Base-by-base conservation (phyloP, 345 rosid species). In the Eucalyptus marginata region DNA sequence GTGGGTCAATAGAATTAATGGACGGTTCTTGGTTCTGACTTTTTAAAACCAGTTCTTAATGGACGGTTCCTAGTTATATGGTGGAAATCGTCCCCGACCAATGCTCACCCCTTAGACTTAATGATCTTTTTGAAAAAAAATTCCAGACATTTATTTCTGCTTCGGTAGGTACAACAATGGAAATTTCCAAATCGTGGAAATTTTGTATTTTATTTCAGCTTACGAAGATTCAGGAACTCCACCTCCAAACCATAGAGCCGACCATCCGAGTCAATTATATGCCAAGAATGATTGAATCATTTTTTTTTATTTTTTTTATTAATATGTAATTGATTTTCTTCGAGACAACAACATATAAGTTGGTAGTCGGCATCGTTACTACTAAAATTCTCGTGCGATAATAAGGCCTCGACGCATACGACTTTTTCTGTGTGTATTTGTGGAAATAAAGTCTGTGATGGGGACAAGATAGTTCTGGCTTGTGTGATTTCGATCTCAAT, bases 61-160 rank as follows among this genome's bases (percentile, higher is more conserved):
- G 2, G 25, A 1, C 25, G 0, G 10, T 52, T 52, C 0, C 4
- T 18, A 52, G 2, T 52, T 1, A 4, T 52, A 3, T 0, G 0
- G 58, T 18, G 58, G 58, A 52, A 52, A 52, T 52, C 10, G 4
- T 52, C 58, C 58, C 25, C 0, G 2, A 18, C 58, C 58, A 52
- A 52, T 52, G 10, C 4, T 52, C 58, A 7, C 24, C 2, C 58
- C 25, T 18, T 18, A 7, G 58, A 52, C 25, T 20, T 20, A 3
- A 52, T 52, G 58, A 52, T 52, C n/a, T n/a, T 17, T 15, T 18
- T 17, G 10, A 47, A 47, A 47, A 47, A 5, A 20, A 56, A 8
- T 9, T 20, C 27, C 3, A 56, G 3, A 56, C 62, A 1, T 27
- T 25, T 12, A 59, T 59, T 59, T 59, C 4, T 12, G 7, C 6